Base-by-base conservation (phyloP, 306 rosid species). In the Vigna reflexopilosa region DNA sequence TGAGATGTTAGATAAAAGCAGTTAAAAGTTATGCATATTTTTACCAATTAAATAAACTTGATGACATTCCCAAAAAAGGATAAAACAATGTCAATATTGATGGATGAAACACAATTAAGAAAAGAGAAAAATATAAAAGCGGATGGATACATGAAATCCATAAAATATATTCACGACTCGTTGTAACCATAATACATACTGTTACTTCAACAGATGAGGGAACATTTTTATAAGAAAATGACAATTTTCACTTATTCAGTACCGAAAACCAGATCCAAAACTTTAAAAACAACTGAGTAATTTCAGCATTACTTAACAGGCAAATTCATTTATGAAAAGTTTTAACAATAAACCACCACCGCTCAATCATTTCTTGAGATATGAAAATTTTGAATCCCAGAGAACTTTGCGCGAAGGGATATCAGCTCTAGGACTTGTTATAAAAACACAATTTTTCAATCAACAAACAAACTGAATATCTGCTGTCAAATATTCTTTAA, bases 61-160 rank as follows among this genome's bases (percentile, higher is more conserved):
- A 30, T 30, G 34, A 64, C 28, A 57, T 49, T 70, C 81, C 66
- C 34, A 30, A 15, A 80, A 30, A 67, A 48, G 76, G 45, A 63
- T 9, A 12, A 11, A 30, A 63, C 76, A 30, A 63, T 36, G 44
- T 70, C 38, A 62, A 56, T 19, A 71, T 45, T 83, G 81, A 71
- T 50, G 71, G 73, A 65, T 4, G 32, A 19, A 64, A 51, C 62
- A 69, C 32, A 57, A 44, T 77, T 66, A 51, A 67, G 78, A 45
- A 45, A 67, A 67, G 16, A 47, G 26, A 47, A 57, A 45, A 5
- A 55, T 19, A 49, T 32, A 14, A 42, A 62, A 61, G 26, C 17
- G 8, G 3, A 28, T 7, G 52, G 28, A 42, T 42, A 30, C 15
- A 16, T n/a, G 11, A 24, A 34, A 28, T 28, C 47, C 7, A 24